Evolutionary conservation across 768 basidiomycete species (phyloP).

Genomic region (Pleurotus giganteus): DNA sequence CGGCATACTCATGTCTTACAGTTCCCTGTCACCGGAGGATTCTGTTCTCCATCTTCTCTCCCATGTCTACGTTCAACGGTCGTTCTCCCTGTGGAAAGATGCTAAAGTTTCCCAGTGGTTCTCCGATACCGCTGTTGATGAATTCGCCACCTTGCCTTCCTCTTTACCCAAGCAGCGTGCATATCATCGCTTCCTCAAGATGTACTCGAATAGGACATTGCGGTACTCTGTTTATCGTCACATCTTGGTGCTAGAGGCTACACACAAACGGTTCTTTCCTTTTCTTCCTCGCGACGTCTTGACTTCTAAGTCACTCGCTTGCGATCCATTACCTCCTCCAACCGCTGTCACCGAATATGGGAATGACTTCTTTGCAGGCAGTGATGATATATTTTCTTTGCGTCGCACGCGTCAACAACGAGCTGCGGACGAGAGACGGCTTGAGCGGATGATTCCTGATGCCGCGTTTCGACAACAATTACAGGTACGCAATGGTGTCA

Average conservation of each 20-base stretch:
- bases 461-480: constrained; percentile 50
- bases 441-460: constrained; percentile 61
- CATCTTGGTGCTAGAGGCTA: constrained; percentile 67
- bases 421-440: constrained; percentile 41
- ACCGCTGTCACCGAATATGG: constrained; percentile 63
- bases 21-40: constrained; percentile 37
- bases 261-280: constrained; percentile 56
- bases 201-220: constrained; percentile 39
- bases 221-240: constrained; percentile 69
- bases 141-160: constrained; percentile 37
- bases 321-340: constrained; percentile 84
- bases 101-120: constrained; percentile 67
- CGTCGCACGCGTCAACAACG: constrained; percentile 12
- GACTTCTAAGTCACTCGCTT: constrained; percentile 58
- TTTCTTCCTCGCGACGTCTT: constrained; percentile 68
- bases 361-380: constrained; percentile 66
- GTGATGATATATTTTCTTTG: constrained; percentile 48
- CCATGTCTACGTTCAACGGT: constrained; percentile 84
- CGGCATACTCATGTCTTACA: constrained; percentile 19
- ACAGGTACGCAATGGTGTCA: neutral
- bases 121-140: constrained; percentile 44
- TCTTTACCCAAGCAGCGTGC: constrained; percentile 32
- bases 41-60: constrained; percentile 75
- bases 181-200: constrained; percentile 29
- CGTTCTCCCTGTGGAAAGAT: constrained; percentile 80